phyloP scores from a whole-genome alignment of 108 stramenopile species.

The Nitzschia sp. region DNA sequence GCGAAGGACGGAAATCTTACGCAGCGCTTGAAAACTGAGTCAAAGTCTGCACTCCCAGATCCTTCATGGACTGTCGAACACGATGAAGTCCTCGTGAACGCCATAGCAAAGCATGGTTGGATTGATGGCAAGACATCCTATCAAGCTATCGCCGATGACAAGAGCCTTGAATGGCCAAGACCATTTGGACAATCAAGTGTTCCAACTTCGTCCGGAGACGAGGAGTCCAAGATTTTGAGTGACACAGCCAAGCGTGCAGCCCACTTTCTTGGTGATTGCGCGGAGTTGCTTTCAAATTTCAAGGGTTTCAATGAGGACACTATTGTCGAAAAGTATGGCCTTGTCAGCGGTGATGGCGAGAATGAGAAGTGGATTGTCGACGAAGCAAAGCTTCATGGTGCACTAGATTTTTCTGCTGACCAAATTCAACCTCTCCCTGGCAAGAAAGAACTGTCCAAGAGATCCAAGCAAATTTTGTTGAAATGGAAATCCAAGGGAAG shows the following conservation, averaged over 20 bases:
- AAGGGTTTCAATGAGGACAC: constrained; percentile 49
- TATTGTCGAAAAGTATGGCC: constrained; percentile 49
- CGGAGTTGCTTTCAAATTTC: constrained; percentile 35
- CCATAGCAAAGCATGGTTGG: constrained; percentile 82
- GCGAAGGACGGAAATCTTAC: neutral
- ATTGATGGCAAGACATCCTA: constrained; percentile 54
- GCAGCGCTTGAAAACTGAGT: constrained; percentile 27
- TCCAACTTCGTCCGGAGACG: constrained; percentile 9
- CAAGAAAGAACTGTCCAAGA: constrained; percentile 62
- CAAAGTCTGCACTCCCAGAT: constrained; percentile 58
- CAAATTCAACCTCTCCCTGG: constrained; percentile 47
- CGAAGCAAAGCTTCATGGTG: constrained; percentile 12
- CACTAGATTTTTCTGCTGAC: constrained; percentile 27
- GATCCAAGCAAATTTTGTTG: constrained; percentile 60
- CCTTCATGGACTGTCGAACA: constrained; percentile 67
- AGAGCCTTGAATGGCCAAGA: constrained; percentile 62
- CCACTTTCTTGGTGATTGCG: constrained; percentile 43
- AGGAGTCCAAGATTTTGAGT: constrained; percentile 31
- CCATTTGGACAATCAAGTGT: constrained; percentile 48
- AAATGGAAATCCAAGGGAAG: neutral
- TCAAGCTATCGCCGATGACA: constrained; percentile 54
- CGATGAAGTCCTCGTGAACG: constrained; percentile 69
- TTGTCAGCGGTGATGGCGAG: constrained; percentile 26
- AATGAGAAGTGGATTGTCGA: constrained; percentile 34
- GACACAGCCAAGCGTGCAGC: constrained; percentile 56